Conservation (phyloP, 495 filamentous ascomycete genomes). For the Xylaria curta region DNA sequence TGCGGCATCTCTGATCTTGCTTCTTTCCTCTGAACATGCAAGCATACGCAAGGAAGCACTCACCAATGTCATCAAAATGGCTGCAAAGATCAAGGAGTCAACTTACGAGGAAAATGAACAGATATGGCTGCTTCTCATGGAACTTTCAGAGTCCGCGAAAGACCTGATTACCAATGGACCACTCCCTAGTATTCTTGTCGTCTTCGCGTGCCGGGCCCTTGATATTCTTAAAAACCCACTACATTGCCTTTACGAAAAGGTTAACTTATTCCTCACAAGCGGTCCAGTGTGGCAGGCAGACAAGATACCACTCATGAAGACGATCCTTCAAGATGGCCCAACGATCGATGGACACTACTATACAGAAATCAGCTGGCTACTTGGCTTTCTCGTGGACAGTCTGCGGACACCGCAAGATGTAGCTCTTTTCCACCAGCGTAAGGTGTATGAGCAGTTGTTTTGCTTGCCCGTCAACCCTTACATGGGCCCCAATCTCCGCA, state of each 20-base stretch:
- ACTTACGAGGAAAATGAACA: constrained; percentile 78
- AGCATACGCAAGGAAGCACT: constrained; percentile 81
- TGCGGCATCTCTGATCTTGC: constrained; percentile 69
- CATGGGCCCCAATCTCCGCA: constrained; percentile 62
- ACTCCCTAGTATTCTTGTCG: constrained; percentile 72
- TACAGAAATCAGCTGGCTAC: constrained; percentile 79
- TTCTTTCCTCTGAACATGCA: constrained; percentile 74
- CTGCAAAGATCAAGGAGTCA: constrained; percentile 69
- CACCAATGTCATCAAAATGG: constrained; percentile 67
- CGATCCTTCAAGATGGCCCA: constrained; percentile 72
- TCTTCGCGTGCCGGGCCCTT: constrained; percentile 74
- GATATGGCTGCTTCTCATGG: constrained; percentile 75
- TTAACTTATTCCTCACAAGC: constrained; percentile 82
- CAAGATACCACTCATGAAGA: constrained; percentile 78
- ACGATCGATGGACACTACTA: constrained; percentile 76
- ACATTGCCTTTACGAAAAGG: constrained; percentile 83
- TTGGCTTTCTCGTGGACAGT: constrained; percentile 75
- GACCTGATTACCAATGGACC: constrained; percentile 59
- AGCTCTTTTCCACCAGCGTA: constrained; percentile 79
- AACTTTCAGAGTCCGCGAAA: constrained; percentile 75
- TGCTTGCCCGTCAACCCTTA: constrained; percentile 72
- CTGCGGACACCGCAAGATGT: constrained; percentile 66
- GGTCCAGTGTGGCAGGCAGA: constrained; percentile 75
- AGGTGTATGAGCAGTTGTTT: constrained; percentile 80
- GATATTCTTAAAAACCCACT: constrained; percentile 74